Percentiles rank a stretch among this genome's conserved stretches.
These are phyloP conservation scores for Xylaria acuta DNA, from an alignment of 495 filamentous ascomycete species.

Conservation along the genomic window DNA sequence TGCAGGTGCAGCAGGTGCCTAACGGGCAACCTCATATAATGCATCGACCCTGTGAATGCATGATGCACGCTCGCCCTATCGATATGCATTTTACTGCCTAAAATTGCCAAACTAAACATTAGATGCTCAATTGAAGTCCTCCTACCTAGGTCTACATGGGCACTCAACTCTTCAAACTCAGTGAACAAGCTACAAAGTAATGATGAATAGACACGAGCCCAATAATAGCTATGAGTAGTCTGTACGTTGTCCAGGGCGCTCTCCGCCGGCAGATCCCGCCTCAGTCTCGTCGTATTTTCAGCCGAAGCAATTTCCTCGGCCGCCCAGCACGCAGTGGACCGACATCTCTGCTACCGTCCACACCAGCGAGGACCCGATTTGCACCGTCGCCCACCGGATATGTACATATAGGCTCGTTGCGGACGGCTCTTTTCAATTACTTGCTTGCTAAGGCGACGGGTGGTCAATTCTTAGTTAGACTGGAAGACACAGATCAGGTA, in stretches of 20 bases:
- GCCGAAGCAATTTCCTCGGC: conserved; percentile 34
- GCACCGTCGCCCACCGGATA: conserved; percentile 95
- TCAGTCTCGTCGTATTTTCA: conserved; percentile 28
- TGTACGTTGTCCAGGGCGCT: conserved; percentile 31
- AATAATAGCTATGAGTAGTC: conserved; percentile 31
- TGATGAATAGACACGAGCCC: not conserved
- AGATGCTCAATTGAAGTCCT: no score
- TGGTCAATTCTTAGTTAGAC: conserved; percentile 89
- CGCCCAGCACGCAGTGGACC: conserved; percentile 23
- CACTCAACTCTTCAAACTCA: not conserved
- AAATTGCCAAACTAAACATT: not conserved
- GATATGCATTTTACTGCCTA: conserved; percentile 13
- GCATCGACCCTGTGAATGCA: not conserved
- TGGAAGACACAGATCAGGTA: conserved; percentile 97
- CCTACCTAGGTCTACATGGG: no score
- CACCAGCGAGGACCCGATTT: conserved; percentile 87
- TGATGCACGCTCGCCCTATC: not conserved
- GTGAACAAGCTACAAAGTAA: not conserved
- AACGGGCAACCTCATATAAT: not conserved
- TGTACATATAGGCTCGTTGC: conserved; percentile 86
- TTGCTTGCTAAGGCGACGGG: conserved; percentile 84
- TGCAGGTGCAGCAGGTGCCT: not conserved
- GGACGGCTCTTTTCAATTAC: conserved; percentile 93
- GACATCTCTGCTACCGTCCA: conserved; percentile 52
- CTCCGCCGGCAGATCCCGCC: conserved; percentile 28